Percentiles rank a stretch among this genome's conserved stretches.
These are phyloP conservation scores for Pseudozyma sp. DNA, from an alignment of 1,284 basidiomycete genomes.

Conservation along the genomic window DNA sequence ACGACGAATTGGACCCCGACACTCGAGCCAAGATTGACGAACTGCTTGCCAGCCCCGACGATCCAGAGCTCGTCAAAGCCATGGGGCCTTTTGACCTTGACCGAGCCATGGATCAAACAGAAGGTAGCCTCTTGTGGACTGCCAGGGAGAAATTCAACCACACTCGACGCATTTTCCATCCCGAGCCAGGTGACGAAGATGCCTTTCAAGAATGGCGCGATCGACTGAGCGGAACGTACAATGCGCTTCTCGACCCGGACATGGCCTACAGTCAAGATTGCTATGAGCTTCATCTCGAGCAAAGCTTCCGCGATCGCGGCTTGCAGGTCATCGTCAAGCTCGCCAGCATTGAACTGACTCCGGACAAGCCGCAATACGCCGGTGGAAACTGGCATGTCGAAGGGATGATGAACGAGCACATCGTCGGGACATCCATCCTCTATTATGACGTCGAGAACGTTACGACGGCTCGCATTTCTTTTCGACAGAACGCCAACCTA, in stretches of 20 bases:
- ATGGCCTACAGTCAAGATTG: neutral
- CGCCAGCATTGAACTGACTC: neutral
- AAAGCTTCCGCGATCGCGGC: neutral
- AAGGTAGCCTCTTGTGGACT: neutral
- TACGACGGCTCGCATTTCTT: too few species aligned
- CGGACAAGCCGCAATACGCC: neutral
- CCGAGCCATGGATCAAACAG: neutral
- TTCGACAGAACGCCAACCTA: too few species aligned
- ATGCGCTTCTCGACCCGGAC: too few species aligned
- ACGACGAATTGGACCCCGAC: too few species aligned
- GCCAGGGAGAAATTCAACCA: neutral
- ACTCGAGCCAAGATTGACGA: neutral
- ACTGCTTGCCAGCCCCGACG: neutral
- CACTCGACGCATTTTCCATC: neutral
- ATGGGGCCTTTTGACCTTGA: neutral
- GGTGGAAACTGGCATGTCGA: neutral
- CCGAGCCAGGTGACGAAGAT: neutral
- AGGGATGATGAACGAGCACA: slow-evolving; percentile 1
- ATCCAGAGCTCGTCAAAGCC: neutral
- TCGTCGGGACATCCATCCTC: neutral
- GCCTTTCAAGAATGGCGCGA: neutral
- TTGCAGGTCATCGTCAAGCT: slow-evolving; percentile 1
- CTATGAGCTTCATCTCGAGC: neutral
- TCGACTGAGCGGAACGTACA: neutral
- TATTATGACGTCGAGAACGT: neutral